These are phyloP conservation scores for Neonectria punicea DNA, from an alignment of 2,329 filamentous ascomycete genomes.

Conservation along the genomic window DNA sequence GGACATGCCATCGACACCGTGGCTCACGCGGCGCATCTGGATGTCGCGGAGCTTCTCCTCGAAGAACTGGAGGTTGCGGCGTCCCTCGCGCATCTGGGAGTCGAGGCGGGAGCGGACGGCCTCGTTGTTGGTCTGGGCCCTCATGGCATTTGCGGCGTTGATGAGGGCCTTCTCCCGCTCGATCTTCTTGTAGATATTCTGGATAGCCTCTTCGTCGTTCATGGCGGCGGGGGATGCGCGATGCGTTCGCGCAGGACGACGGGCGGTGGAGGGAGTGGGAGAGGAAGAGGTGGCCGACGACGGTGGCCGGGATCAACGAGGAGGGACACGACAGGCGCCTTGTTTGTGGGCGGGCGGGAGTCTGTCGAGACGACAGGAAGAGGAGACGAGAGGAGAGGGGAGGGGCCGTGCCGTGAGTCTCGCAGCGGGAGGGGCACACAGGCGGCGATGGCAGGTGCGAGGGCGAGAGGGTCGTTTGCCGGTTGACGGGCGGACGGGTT, in stretches of 20 bases:
- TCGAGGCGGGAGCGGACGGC: constrained; percentile 90
- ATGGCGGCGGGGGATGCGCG: constrained; percentile 60
- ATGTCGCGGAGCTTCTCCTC: constrained; percentile 92
- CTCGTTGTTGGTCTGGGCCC: constrained; percentile 94
- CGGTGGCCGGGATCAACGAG: constrained; percentile 27
- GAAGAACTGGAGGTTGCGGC: constrained; percentile 93
- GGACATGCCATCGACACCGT: constrained; percentile 74
- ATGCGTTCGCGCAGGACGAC: constrained; percentile 53
- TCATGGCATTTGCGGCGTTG: constrained; percentile 93
- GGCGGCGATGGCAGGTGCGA: constrained; percentile 11
- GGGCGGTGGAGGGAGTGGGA: constrained; percentile 18
- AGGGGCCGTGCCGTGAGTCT: constrained; percentile 16
- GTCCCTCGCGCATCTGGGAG: constrained; percentile 91
- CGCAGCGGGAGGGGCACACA: constrained; percentile 24
- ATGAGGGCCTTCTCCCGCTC: constrained; percentile 96
- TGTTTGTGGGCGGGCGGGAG: constrained; percentile 24
- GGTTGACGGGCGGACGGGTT: constrained; percentile 1
- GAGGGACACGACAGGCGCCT: constrained; percentile 26
- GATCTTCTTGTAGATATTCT: constrained; percentile 95
- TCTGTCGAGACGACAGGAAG: constrained; percentile 24
- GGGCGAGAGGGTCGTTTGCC: constrained; percentile 10
- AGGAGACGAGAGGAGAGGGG: constrained; percentile 13
- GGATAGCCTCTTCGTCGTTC: constrained; percentile 73
- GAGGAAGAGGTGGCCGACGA: constrained; percentile 26
- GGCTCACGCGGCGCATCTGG: constrained; percentile 80